Conservation (phyloP, 805 yeast species). For the Saturnispora kantuleensis region DNA sequence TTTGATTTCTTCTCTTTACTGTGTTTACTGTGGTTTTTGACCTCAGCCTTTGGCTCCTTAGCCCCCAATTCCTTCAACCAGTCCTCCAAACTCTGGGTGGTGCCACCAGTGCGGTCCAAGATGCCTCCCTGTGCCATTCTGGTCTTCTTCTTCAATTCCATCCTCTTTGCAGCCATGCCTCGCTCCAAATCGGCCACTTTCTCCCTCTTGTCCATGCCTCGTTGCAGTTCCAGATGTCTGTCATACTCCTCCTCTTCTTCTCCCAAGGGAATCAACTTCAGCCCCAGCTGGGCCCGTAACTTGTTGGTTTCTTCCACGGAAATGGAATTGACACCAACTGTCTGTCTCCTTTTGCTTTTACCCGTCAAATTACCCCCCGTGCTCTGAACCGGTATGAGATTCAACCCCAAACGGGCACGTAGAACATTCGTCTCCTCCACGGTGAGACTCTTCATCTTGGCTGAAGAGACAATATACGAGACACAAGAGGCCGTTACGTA, state of each 20-base stretch:
- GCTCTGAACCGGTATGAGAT: conserved; percentile 4
- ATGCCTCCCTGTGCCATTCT: conserved; percentile 19
- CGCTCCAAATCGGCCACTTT: conserved; percentile 18
- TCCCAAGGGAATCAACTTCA: conserved; percentile 35
- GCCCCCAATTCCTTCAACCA: conserved; percentile 24
- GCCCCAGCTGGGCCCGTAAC: conserved; percentile 34
- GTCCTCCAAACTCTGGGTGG: conserved; percentile 27
- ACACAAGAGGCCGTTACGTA: too few species aligned
- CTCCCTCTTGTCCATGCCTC: conserved; percentile 24
- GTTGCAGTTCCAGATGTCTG: conserved; percentile 29
- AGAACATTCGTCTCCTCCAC: conserved; percentile 19
- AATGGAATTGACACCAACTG: conserved; percentile 10
- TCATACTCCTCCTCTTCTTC: conserved; percentile 24
- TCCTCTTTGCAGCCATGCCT: conserved; percentile 12
- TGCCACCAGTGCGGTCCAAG: conserved; percentile 17
- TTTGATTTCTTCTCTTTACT: conserved; percentile 4
- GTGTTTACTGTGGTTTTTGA: background rate
- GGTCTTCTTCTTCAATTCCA: conserved; percentile 17
- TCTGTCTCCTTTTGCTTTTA: conserved; percentile 1
- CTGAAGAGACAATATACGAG: background rate
- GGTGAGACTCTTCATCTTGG: conserved; percentile 2
- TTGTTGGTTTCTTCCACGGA: conserved; percentile 40
- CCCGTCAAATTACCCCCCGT: background rate
- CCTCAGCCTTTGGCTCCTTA: too few species aligned
- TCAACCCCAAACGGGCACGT: conserved; percentile 15